Evolutionary conservation across 164 flowering plant genomes (phyloP).

Genomic region (Magnolia changhungtana): DNA sequence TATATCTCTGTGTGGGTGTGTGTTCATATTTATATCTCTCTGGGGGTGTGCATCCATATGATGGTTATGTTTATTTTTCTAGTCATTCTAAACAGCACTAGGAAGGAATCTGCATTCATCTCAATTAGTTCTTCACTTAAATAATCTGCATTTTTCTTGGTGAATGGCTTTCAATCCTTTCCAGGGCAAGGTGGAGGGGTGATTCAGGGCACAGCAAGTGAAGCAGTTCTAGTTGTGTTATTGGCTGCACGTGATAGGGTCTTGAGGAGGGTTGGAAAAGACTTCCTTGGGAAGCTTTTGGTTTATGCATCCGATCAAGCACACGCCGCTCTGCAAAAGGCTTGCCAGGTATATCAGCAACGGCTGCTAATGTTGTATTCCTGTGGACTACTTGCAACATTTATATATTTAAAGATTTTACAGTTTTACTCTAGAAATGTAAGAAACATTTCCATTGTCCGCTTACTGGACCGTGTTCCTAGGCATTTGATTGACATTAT

Average conservation of each 20-base stretch:
- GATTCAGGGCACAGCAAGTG: slow-evolving; percentile 96
- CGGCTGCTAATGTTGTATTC: no score
- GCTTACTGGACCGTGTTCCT: neutral
- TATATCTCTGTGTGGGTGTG: no score
- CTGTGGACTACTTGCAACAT: neutral
- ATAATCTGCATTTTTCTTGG: neutral
- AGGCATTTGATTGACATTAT: no score
- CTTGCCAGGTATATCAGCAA: slow-evolving; percentile 62
- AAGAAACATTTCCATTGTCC: neutral
- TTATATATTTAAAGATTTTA: no score
- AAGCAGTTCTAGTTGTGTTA: slow-evolving; percentile 78
- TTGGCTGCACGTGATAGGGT: slow-evolving; percentile 81
- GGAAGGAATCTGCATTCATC: neutral
- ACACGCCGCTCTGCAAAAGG: slow-evolving; percentile 77
- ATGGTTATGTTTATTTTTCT: no score
- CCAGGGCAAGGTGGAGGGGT: slow-evolving; percentile 96
- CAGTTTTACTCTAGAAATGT: neutral
- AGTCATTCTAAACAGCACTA: neutral
- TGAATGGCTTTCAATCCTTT: neutral
- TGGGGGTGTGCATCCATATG: no score
- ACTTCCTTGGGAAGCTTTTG: slow-evolving; percentile 64
- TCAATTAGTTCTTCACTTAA: neutral
- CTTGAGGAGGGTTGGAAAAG: slow-evolving; percentile 57
- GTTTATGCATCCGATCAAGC: slow-evolving; percentile 88
- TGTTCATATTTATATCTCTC: no score